These are phyloP conservation scores for Leccinum idahoense DNA, from an alignment of 1,284 basidiomycete species.

Conservation along the genomic window DNA sequence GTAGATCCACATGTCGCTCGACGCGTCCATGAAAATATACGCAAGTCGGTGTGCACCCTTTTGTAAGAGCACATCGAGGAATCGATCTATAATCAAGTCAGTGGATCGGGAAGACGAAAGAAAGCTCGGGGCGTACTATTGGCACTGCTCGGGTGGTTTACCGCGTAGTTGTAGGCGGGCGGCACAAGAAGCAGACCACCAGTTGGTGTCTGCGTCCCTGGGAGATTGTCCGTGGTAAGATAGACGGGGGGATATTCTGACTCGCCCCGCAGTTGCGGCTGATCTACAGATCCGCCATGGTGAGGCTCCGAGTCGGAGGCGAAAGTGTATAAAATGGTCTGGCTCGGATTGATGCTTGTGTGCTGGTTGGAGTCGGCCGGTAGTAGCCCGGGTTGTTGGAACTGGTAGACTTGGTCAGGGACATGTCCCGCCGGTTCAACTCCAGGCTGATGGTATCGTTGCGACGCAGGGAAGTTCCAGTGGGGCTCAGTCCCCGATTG, in stretches of 20 bases:
- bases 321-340: too few species aligned
- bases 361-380: too few species aligned
- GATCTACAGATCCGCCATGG: too few species aligned
- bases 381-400: too few species aligned
- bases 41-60: not conserved
- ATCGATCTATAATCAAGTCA: not conserved
- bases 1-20: not conserved
- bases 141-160: not conserved
- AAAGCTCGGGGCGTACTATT: not conserved
- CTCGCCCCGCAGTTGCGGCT: not conserved
- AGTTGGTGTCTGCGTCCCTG: not conserved
- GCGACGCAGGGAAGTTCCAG: too few species aligned
- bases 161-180: not conserved
- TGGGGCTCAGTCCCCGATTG: too few species aligned
- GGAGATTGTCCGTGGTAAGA: not conserved
- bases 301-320: too few species aligned
- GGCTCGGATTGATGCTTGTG: too few species aligned
- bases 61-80: not conserved
- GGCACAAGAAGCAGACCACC: not conserved
- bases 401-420: too few species aligned
- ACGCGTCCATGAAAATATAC: not conserved
- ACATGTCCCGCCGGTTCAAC: too few species aligned
- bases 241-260: not conserved
- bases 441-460: too few species aligned
- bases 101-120: not conserved